Evolutionary conservation across 2,329 filamentous ascomycete genomes (phyloP).

Genomic region (Xylariaceae sp.): DNA sequence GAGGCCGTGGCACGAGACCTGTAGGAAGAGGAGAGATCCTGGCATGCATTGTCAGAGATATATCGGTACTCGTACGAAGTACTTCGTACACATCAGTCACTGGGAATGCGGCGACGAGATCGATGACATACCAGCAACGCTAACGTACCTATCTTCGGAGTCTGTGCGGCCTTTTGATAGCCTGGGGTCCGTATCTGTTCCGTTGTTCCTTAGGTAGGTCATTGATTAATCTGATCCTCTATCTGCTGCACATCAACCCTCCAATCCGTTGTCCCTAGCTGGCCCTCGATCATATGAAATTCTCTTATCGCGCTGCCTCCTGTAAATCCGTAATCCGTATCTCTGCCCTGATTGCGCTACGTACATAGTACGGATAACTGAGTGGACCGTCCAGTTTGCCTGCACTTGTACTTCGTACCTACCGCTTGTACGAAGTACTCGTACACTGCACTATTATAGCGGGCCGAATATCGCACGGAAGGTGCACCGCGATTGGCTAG

Average conservation of each 20-base stretch:
- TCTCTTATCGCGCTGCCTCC: neutral
- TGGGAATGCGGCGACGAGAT: neutral
- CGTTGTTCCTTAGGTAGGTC: too few relatives aligned
- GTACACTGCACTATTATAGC: slow-evolving; percentile 9
- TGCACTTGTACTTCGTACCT: too few relatives aligned
- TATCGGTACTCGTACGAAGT: neutral
- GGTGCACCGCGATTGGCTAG: slow-evolving; percentile 21
- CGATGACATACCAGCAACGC: neutral
- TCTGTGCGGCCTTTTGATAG: too few relatives aligned
- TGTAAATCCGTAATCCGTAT: neutral
- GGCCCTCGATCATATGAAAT: neutral
- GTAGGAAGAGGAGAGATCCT: neutral
- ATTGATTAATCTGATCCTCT: neutral
- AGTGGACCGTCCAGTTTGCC: neutral
- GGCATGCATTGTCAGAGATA: neutral
- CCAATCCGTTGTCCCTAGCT: neutral
- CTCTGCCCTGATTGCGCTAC: neutral
- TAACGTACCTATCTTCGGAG: neutral
- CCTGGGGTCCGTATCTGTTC: too few relatives aligned
- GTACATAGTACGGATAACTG: too few relatives aligned
- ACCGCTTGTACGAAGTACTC: neutral
- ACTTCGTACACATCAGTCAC: neutral
- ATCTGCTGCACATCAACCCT: neutral
- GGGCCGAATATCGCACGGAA: slow-evolving; percentile 26
- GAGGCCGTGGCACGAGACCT: neutral